Percentiles rank a stretch among this genome's conserved stretches.
These are phyloP conservation scores for Arthrobotrys sphaeroides DNA, from an alignment of 2,329 filamentous ascomycete species.

Conservation along the genomic window DNA sequence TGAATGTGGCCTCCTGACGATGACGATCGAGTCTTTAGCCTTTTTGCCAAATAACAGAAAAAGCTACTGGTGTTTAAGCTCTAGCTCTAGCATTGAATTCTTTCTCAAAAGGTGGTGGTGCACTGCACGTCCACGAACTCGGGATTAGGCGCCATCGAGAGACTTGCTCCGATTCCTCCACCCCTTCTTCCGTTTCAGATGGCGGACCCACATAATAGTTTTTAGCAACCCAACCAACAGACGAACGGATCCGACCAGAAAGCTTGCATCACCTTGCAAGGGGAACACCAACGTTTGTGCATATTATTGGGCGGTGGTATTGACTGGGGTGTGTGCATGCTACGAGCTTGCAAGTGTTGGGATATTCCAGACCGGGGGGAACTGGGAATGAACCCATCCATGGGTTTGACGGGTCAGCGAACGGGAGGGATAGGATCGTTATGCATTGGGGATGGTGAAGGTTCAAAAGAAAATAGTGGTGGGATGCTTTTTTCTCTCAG, in stretches of 20 bases:
- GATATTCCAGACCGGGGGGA: slow-evolving; percentile 10
- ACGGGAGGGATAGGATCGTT: neutral
- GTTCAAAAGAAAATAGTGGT: neutral
- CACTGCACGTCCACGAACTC: slow-evolving; percentile 10
- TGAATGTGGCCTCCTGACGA: slow-evolving; percentile 4
- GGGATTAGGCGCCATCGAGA: slow-evolving; percentile 39
- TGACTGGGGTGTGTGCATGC: slow-evolving; percentile 9
- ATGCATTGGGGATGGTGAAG: neutral
- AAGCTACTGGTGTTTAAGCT: slow-evolving; percentile 20
- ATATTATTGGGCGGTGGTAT: slow-evolving; percentile 28
- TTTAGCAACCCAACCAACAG: slow-evolving; percentile 15
- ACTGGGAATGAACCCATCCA: slow-evolving; percentile 28
- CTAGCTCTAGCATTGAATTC: slow-evolving; percentile 8
- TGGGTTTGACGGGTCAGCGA: neutral
- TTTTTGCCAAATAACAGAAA: neutral
- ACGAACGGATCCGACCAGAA: slow-evolving; percentile 3
- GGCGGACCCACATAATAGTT: slow-evolving; percentile 1
- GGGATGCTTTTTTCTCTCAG: neutral
- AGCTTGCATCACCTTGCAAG: slow-evolving; percentile 42
- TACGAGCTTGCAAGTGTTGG: slow-evolving; percentile 6
- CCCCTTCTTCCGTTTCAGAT: slow-evolving; percentile 30
- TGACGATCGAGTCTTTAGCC: neutral
- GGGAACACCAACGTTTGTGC: slow-evolving; percentile 34
- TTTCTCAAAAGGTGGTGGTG: neutral
- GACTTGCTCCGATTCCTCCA: neutral